phyloP scores from a whole-genome alignment of 768 basidiomycete species.

The Suillus alpinus region DNA sequence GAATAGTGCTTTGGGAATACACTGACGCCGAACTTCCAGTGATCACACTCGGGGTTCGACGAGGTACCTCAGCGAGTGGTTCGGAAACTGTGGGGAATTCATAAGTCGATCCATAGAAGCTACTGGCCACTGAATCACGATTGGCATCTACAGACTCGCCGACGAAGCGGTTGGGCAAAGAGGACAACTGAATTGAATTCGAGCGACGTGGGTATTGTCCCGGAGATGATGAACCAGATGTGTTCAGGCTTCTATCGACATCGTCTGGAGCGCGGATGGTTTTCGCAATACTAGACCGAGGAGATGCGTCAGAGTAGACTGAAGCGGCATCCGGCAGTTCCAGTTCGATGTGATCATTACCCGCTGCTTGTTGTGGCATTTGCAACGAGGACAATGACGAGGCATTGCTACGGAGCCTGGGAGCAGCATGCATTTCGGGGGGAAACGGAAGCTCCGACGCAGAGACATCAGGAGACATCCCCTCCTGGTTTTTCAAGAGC shows the following conservation, averaged over 20 bases:
- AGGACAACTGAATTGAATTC: background rate
- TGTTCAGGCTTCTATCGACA: background rate
- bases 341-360: background rate
- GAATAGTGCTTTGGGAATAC: conserved; percentile 10
- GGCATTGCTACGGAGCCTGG: background rate
- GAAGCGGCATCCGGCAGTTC: background rate
- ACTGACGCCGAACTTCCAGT: conserved; percentile 4
- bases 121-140: conserved; percentile 5
- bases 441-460: conserved; percentile 2
- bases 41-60: background rate
- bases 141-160: conserved; percentile 1
- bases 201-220: background rate
- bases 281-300: background rate
- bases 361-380: background rate
- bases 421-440: background rate
- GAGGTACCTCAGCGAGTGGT: background rate
- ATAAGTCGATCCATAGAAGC: background rate
- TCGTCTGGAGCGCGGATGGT: background rate
- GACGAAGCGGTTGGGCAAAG: conserved; percentile 5
- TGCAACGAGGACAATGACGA: conserved; percentile 3
- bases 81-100: background rate
- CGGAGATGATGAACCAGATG: conserved; percentile 1
- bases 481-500: conserved; percentile 12
- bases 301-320: conserved; percentile 4
- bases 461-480: conserved; percentile 7